Evolutionary conservation across 345 rosid genomes (phyloP), one percentile per base, ranked within the genome.

Genomic region (Abelmoschus esculentus): DNA sequence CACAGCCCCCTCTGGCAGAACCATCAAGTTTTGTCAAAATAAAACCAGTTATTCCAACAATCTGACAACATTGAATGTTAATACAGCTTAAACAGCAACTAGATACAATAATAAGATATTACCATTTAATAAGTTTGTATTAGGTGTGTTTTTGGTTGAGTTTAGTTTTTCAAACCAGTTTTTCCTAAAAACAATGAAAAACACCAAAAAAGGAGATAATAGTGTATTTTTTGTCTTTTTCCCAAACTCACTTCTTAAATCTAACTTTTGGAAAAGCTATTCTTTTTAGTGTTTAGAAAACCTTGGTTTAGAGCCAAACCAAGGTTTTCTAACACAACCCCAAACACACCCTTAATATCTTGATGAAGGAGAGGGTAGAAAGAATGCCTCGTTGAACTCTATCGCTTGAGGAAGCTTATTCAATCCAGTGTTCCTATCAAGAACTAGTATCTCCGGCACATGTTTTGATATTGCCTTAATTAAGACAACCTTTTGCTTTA

Each of bases 381-480:
- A 72, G 56, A 66, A 71, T 89, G 89, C 98, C 79, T 91, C 98
- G 80, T 93, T 93, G 81, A 93, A 93, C 72, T 93, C 98, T 81
- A 97, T 87, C 66, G 98, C 98, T 78, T 93, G 98, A 58, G 98
- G 98, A 76, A 93, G 97, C 98, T 89, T 91, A 81, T 93, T 93
- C 79, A 93, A 74, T 54, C 98, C 98, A 17, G 98, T 93, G 31
- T 90, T 93, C 73, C 98, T 97, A 83, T 93, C 98, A 72, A 93
- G 86, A 62, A 93, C 98, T 67, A 89, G 90, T 72, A 91, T 91
- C 84, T 93, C 98, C 98, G 91, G 83, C 75, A 74, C 72, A 80
- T 54, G 49, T 59, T 19, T 17, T 5, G 17, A 14, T 47, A 50
- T 50, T 26, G 14, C 53, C 64, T 40, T 40, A 11, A 56, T 56